Conservation (phyloP, 2,329 filamentous ascomycete genomes). For the Trichoderma atroviride region DNA sequence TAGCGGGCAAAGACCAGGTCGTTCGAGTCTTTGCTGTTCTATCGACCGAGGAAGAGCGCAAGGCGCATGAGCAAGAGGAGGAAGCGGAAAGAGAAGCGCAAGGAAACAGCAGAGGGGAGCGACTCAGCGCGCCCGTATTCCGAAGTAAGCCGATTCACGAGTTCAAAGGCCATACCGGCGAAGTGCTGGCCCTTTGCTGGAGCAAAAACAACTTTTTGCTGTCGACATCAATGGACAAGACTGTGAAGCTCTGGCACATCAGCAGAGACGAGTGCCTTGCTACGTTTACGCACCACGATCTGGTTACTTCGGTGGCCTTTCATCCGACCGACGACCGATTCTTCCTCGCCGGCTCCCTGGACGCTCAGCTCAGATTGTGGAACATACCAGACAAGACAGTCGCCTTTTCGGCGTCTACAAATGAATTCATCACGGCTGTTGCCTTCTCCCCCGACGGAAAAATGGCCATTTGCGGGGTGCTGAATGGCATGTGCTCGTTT, state of each 20-base stretch:
- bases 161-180: constrained; percentile 80
- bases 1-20: constrained; percentile 85
- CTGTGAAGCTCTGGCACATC: constrained; percentile 90
- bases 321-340: constrained; percentile 95
- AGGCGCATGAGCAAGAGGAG: constrained; percentile 68
- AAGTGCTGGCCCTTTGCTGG: constrained; percentile 92
- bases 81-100: constrained; percentile 48
- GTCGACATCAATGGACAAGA: constrained; percentile 98
- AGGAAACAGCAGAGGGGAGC: constrained; percentile 50
- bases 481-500: constrained; percentile 84
- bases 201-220: constrained; percentile 98
- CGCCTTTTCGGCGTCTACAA: constrained; percentile 74
- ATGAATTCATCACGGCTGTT: constrained; percentile 91
- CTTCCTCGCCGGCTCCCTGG: constrained; percentile 90
- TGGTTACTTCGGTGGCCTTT: constrained; percentile 92
- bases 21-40: constrained; percentile 90
- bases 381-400: constrained; percentile 97
- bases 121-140: constrained; percentile 89
- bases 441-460: constrained; percentile 92
- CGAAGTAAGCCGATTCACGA: constrained; percentile 75
- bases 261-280: constrained; percentile 84
- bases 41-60: constrained; percentile 76
- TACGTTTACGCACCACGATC: constrained; percentile 91
- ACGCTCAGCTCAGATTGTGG: constrained; percentile 87
- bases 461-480: constrained; percentile 82